A percentile compares a stretch with the other conserved stretches of the same genome.
These are phyloP conservation scores for Candida krabiensis DNA, from an alignment of 805 yeast genomes.

Conservation along the genomic window DNA sequence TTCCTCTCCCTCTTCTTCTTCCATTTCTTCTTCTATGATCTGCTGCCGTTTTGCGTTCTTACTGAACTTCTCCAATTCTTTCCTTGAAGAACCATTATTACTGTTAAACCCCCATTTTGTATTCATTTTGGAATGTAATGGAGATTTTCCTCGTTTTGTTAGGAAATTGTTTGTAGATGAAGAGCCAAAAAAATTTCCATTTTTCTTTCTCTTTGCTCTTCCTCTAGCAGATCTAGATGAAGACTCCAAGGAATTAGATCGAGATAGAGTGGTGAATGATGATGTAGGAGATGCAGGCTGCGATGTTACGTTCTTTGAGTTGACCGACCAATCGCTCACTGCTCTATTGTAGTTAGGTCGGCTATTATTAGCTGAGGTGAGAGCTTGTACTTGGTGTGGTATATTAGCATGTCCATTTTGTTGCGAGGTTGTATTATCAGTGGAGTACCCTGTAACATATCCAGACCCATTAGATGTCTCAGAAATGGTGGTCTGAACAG, in stretches of 20 bases:
- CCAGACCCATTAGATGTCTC: conserved; percentile 50
- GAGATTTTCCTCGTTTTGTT: conserved; percentile 33
- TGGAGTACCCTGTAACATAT: conserved; percentile 36
- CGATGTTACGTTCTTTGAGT: conserved; percentile 21
- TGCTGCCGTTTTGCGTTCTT: conserved; percentile 20
- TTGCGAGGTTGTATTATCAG: conserved; percentile 24
- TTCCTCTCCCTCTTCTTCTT: conserved; percentile 25
- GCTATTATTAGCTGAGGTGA: conserved; percentile 6
- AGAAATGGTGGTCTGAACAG: conserved; percentile 48
- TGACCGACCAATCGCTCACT: conserved; percentile 33
- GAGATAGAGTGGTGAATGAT: conserved; percentile 32
- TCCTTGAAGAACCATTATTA: conserved; percentile 7
- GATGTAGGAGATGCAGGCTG: conserved; percentile 36
- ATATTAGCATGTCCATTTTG: conserved; percentile 2
- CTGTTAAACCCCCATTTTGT: conserved; percentile 29
- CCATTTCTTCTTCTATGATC: conserved; percentile 27
- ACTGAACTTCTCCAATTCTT: conserved; percentile 9
- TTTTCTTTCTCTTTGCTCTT: conserved; percentile 21
- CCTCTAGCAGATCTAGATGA: conserved; percentile 29
- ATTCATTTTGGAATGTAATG: conserved; percentile 29
- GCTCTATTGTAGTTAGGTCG: conserved; percentile 31
- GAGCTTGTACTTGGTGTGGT: conserved; percentile 1
- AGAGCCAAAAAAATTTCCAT: conserved; percentile 9
- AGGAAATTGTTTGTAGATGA: conserved; percentile 12
- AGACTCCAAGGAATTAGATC: conserved; percentile 37